Base-by-base conservation (phyloP, 768 basidiomycete genomes). In the Lactarius pseudohatsudake region DNA sequence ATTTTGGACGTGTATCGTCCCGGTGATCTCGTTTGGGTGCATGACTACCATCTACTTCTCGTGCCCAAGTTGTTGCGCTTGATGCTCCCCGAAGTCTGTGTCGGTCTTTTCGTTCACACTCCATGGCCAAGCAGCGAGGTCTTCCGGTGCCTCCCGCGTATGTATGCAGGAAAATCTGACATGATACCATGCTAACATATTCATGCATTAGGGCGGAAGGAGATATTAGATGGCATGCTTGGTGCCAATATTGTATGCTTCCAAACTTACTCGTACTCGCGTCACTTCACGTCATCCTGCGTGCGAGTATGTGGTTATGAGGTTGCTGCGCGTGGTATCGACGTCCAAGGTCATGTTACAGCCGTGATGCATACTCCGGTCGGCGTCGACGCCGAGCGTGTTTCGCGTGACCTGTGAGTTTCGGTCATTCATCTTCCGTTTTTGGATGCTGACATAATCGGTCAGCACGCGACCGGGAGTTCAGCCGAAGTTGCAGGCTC, bases 91-190 rank as follows among this genome's bases (percentile, higher is more conserved):
- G 81, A 88, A 45, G 87, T 85, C 57, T 85, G 88, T 67, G 81
- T 96, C 50, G 96, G 96, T 4, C 85, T 99, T 67, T 99, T 98
- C 78, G 90, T 98, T 55, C 96, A 99, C 78, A 98, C 96, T 1
- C 96, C 96, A 15, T 98, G 98, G 88, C 96, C 96, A 5, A 92
- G 89, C 75, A 92, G 90, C 68, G 96, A 99, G 74, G 90, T 98
- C 70, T 99, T 98, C 82, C 82, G 96, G 63, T 96, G 92, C 76
- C 79, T 97, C 50, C 94, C 95, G 2, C 86, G 93, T 91, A 71
- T 76, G 89, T 85, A 62, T 66, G 59, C 54, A 61, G 47, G 47
- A 30, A 16, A 9, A 68, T 59, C 61, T 55, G 54, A 10, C 20
- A 59, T 3, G 32, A 6, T 13, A 26, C 16, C 40, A 26, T 28